These are phyloP conservation scores for Tilletiopsis washingtonensis DNA, from an alignment of 1,284 basidiomycete species.

Conservation along the genomic window DNA sequence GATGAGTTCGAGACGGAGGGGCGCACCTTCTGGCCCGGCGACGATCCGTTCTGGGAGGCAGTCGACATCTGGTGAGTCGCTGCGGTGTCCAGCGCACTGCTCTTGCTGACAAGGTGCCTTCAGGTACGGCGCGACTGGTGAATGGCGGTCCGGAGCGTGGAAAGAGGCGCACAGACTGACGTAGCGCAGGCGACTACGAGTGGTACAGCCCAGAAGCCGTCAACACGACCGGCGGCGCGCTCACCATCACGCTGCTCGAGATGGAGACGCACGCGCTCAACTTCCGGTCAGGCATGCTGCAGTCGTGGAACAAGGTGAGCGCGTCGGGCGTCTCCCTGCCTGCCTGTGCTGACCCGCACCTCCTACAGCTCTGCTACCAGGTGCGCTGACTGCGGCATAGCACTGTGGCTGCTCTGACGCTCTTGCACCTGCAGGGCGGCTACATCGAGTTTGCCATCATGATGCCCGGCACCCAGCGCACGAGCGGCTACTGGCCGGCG, in stretches of 20 bases:
- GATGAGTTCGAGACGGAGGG: constrained; percentile 74
- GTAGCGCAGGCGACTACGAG: constrained; percentile 40
- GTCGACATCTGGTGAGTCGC: constrained; percentile 44
- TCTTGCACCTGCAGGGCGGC: constrained; percentile 12
- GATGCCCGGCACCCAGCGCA: constrained; percentile 8
- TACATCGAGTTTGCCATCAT: constrained; percentile 17
- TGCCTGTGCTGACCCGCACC: too few species aligned
- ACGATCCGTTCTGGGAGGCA: constrained; percentile 45
- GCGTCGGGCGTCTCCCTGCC: too few species aligned
- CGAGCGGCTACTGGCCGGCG: constrained; percentile 15
- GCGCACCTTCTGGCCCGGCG: constrained; percentile 51
- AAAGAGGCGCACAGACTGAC: too few species aligned
- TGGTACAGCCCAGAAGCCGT: constrained; percentile 48
- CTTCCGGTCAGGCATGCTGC: constrained; percentile 45
- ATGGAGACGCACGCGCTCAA: constrained; percentile 33
- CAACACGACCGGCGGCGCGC: constrained; percentile 31
- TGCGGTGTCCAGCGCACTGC: too few species aligned
- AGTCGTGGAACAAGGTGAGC: constrained; percentile 47
- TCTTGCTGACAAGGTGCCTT: too few species aligned
- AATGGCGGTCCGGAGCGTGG: too few species aligned
- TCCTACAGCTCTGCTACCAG: too few species aligned
- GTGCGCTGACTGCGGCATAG: too few species aligned
- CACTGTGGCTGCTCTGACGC: too few species aligned
- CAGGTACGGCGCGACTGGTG: too few species aligned
- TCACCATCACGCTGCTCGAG: constrained; percentile 35